Percentiles rank a stretch among this genome's conserved stretches.
Conservation (phyloP, 2,329 filamentous ascomycete species). For the Ceratocystis eucalypticola region DNA sequence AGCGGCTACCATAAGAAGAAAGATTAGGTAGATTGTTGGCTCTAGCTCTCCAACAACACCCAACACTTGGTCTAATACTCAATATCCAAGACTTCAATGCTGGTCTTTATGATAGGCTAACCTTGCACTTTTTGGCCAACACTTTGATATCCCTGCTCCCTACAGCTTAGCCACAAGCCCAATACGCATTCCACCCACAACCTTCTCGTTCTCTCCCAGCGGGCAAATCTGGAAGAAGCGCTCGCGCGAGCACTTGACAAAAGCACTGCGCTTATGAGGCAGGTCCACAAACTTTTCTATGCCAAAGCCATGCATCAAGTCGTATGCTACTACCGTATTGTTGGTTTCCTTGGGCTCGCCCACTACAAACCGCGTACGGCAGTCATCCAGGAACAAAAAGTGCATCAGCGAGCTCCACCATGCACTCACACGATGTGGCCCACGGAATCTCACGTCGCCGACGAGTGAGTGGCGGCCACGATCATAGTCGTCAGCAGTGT, state of each 20-base stretch:
- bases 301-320: constrained; percentile 59
- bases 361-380: constrained; percentile 42
- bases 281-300: constrained; percentile 60
- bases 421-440: constrained; percentile 45
- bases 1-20: neutral
- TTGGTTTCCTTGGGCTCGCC: constrained; percentile 64
- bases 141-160: constrained; percentile 3
- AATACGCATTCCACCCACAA: constrained; percentile 40
- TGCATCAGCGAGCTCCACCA: constrained; percentile 52
- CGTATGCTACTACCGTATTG: constrained; percentile 57
- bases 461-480: constrained; percentile 46
- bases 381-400: constrained; percentile 48
- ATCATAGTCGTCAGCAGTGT: constrained; percentile 42
- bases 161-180: constrained; percentile 42
- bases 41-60: too few species aligned
- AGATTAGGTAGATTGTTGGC: too few species aligned
- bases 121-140: neutral
- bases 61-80: too few species aligned
- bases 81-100: too few species aligned
- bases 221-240: constrained; percentile 57
- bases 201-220: constrained; percentile 42
- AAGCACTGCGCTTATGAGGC: constrained; percentile 56
- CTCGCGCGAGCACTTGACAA: constrained; percentile 51
- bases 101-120: neutral
- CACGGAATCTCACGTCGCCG: constrained; percentile 45